phyloP scores from a whole-genome alignment of 2,329 filamentous ascomycete species.

The Paramyrothecium sp. region DNA sequence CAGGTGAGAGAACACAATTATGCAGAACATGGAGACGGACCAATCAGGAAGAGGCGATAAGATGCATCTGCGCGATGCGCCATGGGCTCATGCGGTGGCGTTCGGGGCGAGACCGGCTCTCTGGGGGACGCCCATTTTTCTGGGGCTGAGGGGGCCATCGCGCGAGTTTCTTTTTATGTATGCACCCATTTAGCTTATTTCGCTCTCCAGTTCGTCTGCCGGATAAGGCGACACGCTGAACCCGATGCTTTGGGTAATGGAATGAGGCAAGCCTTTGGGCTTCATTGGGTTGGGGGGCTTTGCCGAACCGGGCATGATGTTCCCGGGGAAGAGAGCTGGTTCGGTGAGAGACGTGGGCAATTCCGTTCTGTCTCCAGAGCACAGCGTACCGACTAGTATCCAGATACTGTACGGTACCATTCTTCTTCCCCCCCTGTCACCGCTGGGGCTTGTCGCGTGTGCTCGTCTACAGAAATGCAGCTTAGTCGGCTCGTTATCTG shows the following conservation, averaged over 20 bases:
- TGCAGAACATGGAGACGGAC: conserved; percentile 23
- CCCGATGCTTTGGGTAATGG: background rate
- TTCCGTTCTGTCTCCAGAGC: background rate
- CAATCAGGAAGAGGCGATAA: conserved; percentile 29
- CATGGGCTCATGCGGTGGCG: conserved; percentile 6
- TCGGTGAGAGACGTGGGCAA: background rate
- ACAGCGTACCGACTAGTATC: no score
- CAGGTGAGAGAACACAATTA: conserved; percentile 27
- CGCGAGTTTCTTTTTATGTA: background rate
- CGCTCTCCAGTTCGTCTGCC: background rate
- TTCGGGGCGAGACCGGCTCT: conserved; percentile 3
- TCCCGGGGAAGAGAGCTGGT: background rate
- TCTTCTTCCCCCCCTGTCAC: no score
- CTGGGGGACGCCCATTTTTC: background rate
- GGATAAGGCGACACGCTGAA: background rate
- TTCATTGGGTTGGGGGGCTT: background rate
- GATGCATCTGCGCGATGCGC: conserved; percentile 9
- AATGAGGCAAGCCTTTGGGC: background rate
- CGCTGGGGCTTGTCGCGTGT: no score
- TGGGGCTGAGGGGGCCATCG: background rate
- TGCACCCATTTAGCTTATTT: background rate
- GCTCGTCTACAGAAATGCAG: no score
- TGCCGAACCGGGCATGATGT: background rate
- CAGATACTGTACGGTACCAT: no score
- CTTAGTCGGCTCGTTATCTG: no score